These are phyloP conservation scores for Piper betle DNA, from an alignment of 164 flowering plant genomes.

Conservation along the genomic window DNA sequence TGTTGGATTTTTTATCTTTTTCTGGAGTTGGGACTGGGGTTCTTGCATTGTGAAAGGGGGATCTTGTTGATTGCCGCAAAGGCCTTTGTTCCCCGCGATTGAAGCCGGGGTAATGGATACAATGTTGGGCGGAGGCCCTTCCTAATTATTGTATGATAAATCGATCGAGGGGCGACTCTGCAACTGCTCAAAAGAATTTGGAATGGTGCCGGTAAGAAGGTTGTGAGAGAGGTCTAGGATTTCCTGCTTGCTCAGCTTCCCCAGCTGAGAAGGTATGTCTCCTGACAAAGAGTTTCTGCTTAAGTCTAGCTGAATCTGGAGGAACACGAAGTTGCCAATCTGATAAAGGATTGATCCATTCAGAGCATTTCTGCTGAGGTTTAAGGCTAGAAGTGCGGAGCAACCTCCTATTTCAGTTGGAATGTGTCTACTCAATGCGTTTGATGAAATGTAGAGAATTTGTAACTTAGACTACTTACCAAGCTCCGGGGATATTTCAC, in stretches of 20 bases:
- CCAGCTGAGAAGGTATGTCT: slow-evolving; percentile 29
- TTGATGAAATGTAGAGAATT: no score
- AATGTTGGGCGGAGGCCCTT: slow-evolving; percentile 31
- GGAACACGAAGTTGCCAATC: slow-evolving; percentile 12
- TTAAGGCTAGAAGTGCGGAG: no score
- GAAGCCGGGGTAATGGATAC: neutral
- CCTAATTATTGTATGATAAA: slow-evolving; percentile 37
- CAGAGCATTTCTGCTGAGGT: no score
- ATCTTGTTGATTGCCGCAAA: slow-evolving; percentile 23
- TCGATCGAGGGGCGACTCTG: slow-evolving; percentile 25
- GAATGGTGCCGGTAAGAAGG: slow-evolving; percentile 36
- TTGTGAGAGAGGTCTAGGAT: slow-evolving; percentile 46
- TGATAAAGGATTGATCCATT: neutral
- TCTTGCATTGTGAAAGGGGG: no score
- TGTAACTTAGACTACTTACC: no score
- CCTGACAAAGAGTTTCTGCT: slow-evolving; percentile 32
- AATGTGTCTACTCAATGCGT: no score
- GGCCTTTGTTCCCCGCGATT: slow-evolving; percentile 15
- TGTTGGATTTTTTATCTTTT: no score
- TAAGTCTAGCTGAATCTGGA: slow-evolving; percentile 20
- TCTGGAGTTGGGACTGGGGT: no score
- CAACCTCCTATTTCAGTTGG: no score
- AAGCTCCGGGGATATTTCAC: no score
- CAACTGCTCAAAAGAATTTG: slow-evolving; percentile 25
- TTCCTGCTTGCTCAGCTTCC: slow-evolving; percentile 24